Evolutionary conservation across 768 basidiomycete genomes (phyloP).

Genomic region (Lenzites betulinus): DNA sequence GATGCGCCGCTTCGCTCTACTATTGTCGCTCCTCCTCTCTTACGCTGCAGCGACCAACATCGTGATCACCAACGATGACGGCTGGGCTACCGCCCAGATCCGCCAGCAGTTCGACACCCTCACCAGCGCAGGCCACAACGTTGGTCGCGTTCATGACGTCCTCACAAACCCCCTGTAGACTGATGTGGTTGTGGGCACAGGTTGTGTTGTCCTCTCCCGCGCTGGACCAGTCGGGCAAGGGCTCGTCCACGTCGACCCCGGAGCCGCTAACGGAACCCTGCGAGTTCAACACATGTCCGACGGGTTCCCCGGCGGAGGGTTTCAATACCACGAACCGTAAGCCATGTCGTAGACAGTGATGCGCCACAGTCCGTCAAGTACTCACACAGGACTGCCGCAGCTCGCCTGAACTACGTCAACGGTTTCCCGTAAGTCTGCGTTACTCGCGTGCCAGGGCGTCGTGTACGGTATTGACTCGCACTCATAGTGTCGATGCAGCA

Average conservation of each 20-base stretch:
- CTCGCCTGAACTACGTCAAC: conserved; percentile 39
- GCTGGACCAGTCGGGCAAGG: conserved; percentile 37
- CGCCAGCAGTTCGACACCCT: conserved; percentile 33
- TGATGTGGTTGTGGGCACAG: too few species aligned
- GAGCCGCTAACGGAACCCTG: conserved; percentile 31
- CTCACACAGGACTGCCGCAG: conserved; percentile 16
- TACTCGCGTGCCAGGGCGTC: not conserved
- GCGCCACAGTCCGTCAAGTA: not conserved
- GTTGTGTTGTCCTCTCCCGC: conserved; percentile 36
- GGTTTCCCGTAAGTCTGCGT: conserved; percentile 32
- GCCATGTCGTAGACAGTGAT: conserved; percentile 1
- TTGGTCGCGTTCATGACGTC: conserved; percentile 12
- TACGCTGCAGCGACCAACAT: conserved; percentile 19
- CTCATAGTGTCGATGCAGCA: conserved; percentile 32
- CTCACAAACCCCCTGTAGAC: too few species aligned
- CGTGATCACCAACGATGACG: conserved; percentile 35
- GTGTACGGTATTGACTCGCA: too few species aligned
- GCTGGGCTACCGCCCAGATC: conserved; percentile 36
- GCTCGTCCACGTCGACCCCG: conserved; percentile 32
- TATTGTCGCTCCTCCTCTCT: not conserved
- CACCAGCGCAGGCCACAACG: conserved; percentile 28
- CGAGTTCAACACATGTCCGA: conserved; percentile 36
- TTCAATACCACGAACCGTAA: conserved; percentile 31
- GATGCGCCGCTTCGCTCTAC: too few species aligned
- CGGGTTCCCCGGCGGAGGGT: conserved; percentile 35